These are phyloP conservation scores for Ceratocystis cacaofunesta DNA, from an alignment of 2,329 filamentous ascomycete species.

Conservation along the genomic window DNA sequence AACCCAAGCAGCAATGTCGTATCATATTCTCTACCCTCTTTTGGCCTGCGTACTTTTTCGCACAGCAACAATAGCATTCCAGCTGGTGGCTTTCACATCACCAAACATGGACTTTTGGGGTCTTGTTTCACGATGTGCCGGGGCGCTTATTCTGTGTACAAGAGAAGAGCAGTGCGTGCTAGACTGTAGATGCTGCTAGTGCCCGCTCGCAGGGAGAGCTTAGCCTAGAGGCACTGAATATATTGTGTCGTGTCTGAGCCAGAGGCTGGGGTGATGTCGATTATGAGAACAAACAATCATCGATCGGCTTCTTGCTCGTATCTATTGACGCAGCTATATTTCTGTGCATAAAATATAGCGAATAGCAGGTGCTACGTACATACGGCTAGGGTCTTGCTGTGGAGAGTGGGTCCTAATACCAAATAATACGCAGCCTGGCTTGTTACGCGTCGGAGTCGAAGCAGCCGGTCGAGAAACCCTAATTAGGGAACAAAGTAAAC, in stretches of 20 bases:
- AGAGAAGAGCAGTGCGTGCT: too few species aligned
- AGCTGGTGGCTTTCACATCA: neutral
- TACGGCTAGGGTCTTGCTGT: too few species aligned
- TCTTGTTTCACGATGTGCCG: neutral
- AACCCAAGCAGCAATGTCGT: neutral
- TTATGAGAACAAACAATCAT: too few species aligned
- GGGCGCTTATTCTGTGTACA: neutral
- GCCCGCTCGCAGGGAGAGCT: too few species aligned
- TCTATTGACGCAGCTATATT: too few species aligned
- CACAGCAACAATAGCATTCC: neutral
- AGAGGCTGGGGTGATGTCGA: too few species aligned
- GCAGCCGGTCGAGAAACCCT: neutral
- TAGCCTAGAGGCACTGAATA: too few species aligned
- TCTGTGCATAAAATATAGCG: too few species aligned
- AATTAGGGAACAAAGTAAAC: slow-evolving; percentile 1
- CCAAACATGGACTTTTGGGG: neutral
- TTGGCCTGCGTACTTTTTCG: neutral
- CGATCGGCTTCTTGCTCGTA: too few species aligned
- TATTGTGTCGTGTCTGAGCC: too few species aligned
- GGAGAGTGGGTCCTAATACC: neutral
- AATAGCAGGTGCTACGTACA: too few species aligned
- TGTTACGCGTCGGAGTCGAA: neutral
- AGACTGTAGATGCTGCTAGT: too few species aligned
- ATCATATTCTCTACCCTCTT: neutral
- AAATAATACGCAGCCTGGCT: neutral